Evolutionary conservation across 116 monocot species (phyloP), one percentile per base, ranked within the genome.

Genomic region (Posidonia oceanica): DNA sequence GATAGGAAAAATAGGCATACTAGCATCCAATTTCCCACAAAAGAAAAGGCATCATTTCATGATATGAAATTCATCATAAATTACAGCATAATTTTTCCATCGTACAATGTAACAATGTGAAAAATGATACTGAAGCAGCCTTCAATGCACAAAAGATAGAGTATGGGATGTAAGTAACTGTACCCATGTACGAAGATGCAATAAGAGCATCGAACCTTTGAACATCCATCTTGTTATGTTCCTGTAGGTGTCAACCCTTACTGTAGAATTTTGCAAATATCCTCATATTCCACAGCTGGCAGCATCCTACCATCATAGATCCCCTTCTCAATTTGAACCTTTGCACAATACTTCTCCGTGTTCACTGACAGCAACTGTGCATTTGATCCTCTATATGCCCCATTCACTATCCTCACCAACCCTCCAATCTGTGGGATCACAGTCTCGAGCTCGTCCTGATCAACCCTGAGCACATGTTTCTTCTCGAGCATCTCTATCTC

Each of bases 401-500:
- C 96, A 78, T 96, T 96, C 2, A 96, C 96, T 59, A 96, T 87
- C 81, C 78, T 83, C n/a, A 96, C 87, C 58, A 84, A 59, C 13
- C 91, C 89, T 13, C 91, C 96, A 77, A 96, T 89, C 71, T 91
- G 91, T 1, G 89, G 91, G 61, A 96, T 91, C 59, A 96, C 89
- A 0, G 91, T 96, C 81, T 96, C 96, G 61, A 96, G 77, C 76
- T 91, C 91, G 52, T 88, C 85, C 78, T 91, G 96, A 71, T 96
- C 96, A 6, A 96, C 76, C 64, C 91, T 85, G 38, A 88, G 70
- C 48, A 87, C 68, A 75, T 96, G 96, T 73, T 96, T 96, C 17
- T 75, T 89, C 76, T 88, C 96, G 78, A 89, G 52, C 88, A 91
- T 96, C 76, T 89, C 82, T 56, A 94, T 91, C 82, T 94, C 91